These are phyloP conservation scores for Henckelia pumila DNA, from an alignment of 257 asterid species.

Conservation along the genomic window DNA sequence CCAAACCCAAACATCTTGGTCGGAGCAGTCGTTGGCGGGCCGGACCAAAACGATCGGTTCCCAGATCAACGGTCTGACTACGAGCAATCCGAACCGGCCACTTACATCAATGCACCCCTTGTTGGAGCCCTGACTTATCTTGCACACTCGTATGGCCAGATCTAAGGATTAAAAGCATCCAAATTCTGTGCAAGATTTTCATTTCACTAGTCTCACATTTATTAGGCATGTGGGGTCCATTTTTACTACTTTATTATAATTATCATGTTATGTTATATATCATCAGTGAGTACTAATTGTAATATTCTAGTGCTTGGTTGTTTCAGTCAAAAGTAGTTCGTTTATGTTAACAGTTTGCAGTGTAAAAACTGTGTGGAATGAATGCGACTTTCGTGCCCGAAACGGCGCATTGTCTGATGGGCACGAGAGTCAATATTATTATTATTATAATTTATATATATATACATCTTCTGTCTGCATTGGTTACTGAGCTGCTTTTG, in stretches of 20 bases:
- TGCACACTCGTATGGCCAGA: conserved; percentile 95
- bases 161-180: conserved; percentile 29
- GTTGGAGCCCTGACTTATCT: conserved; percentile 84
- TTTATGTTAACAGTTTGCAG: conserved; percentile 1
- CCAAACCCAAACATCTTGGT: conserved; percentile 74
- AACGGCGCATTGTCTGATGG: conserved; percentile 33
- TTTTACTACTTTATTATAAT: neutral
- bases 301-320: neutral
- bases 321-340: neutral
- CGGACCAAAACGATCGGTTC: conserved; percentile 75
- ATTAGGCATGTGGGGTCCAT: conserved; percentile 21
- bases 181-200: neutral
- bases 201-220: conserved; percentile 21
- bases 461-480: conserved; percentile 17
- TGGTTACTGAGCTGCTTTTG: conserved; percentile 24
- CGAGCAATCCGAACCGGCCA: conserved; percentile 95
- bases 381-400: conserved; percentile 28
- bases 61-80: conserved; percentile 85
- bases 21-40: conserved; percentile 95
- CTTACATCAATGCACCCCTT: conserved; percentile 91
- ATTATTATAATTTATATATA: too few species aligned
- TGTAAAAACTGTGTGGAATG: conserved; percentile 20
- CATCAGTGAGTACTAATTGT: neutral
- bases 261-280: neutral
- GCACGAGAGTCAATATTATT: neutral